These are phyloP conservation scores for Aspergillus quadricinctus DNA, from an alignment of 2,329 filamentous ascomycete genomes.

Conservation along the genomic window DNA sequence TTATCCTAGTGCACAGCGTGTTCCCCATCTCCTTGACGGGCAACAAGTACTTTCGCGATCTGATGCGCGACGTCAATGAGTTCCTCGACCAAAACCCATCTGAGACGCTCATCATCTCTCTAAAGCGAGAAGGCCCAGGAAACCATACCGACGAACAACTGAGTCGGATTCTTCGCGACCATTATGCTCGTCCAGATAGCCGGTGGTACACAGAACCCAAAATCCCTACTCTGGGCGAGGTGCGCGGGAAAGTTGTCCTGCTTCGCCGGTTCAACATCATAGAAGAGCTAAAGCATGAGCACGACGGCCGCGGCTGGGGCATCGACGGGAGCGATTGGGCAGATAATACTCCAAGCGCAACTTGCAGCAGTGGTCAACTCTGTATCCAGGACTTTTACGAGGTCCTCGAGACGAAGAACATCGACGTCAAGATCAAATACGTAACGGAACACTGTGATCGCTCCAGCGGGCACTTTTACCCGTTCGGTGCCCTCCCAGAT, in stretches of 20 bases:
- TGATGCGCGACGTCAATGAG: conserved; percentile 65
- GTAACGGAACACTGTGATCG: conserved; percentile 72
- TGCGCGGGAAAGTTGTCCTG: conserved; percentile 76
- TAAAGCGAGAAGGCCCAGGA: conserved; percentile 89
- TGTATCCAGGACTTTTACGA: conserved; percentile 95
- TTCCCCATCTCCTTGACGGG: conserved; percentile 86
- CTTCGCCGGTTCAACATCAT: conserved; percentile 73
- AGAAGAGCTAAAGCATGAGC: conserved; percentile 39
- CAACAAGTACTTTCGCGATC: conserved; percentile 68
- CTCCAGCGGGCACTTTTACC: conserved; percentile 52
- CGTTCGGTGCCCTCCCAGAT: conserved; percentile 31
- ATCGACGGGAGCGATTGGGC: conserved; percentile 68
- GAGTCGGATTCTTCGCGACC: conserved; percentile 64
- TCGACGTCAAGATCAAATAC: conserved; percentile 74
- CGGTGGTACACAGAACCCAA: conserved; percentile 75
- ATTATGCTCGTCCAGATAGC: conserved; percentile 58
- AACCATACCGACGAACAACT: conserved; percentile 75
- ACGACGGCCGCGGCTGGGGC: conserved; percentile 51
- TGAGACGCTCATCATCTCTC: conserved; percentile 77
- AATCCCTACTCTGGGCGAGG: conserved; percentile 74
- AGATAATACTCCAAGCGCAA: conserved; percentile 78
- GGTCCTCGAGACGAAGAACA: conserved; percentile 68
- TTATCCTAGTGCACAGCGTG: conserved; percentile 81
- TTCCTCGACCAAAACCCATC: conserved; percentile 75
- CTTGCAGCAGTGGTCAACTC: conserved; percentile 65